Evolutionary conservation across 1,139 yeast genomes (phyloP).

Genomic region (Scheffersomyces parashehatae): DNA sequence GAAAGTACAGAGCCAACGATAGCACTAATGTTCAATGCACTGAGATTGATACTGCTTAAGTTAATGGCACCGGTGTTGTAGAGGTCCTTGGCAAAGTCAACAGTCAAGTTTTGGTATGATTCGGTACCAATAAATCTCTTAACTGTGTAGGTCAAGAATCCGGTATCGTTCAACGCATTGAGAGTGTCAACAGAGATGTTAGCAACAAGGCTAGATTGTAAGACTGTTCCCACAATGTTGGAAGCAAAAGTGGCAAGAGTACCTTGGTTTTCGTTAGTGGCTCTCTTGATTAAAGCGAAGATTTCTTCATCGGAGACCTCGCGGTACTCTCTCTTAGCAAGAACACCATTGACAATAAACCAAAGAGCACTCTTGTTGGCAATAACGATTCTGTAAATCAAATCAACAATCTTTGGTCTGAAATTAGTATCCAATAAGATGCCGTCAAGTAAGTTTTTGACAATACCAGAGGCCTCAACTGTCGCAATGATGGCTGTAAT

Average conservation of each 20-base stretch:
- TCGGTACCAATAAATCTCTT: conserved; percentile 39
- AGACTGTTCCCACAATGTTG: conserved; percentile 31
- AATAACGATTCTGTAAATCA: conserved; percentile 32
- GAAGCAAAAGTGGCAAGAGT: conserved; percentile 28
- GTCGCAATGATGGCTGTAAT: conserved; percentile 22
- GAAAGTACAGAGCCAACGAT: conserved; percentile 25
- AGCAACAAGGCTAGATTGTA: conserved; percentile 30
- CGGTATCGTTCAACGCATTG: conserved; percentile 45
- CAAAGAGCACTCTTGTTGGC: conserved; percentile 30
- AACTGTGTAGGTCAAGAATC: conserved; percentile 39
- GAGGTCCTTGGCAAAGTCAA: conserved; percentile 26
- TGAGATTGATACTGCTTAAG: conserved; percentile 12
- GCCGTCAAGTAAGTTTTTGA: conserved; percentile 35
- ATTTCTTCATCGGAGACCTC: conserved; percentile 13
- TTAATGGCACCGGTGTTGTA: conserved; percentile 27
- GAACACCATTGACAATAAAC: conserved; percentile 24
- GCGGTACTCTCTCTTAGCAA: conserved; percentile 20
- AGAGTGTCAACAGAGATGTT: conserved; percentile 27
- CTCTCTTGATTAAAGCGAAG: conserved; percentile 17
- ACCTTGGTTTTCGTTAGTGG: conserved; percentile 17
- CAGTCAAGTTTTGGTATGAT: conserved; percentile 41
- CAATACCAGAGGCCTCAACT: conserved; percentile 36
- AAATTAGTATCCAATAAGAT: conserved; percentile 35
- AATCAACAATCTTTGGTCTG: conserved; percentile 38
- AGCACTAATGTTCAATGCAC: conserved; percentile 27